Evolutionary conservation across 176 grass and related monocot genomes (phyloP).

Genomic region (Miscanthus lutarioriparius): DNA sequence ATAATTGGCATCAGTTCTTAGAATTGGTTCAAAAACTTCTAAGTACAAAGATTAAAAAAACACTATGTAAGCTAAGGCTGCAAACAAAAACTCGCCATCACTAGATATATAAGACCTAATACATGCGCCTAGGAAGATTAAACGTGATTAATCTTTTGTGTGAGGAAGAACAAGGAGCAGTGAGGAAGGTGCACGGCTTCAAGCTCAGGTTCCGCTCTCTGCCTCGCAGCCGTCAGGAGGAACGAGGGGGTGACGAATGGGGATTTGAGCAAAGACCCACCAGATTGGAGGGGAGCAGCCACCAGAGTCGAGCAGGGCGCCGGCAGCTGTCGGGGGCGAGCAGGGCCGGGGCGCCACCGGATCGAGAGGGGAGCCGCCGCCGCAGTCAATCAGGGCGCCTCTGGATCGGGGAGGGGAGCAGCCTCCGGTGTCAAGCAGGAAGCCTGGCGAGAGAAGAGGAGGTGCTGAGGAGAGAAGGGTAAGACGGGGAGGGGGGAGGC

Average conservation of each 20-base stretch:
- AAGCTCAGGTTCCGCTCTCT: not conserved
- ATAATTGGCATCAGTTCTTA: not conserved
- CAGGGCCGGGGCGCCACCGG: not conserved
- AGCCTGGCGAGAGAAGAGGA: not conserved
- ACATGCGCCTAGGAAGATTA: not conserved
- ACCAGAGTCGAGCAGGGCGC: not conserved
- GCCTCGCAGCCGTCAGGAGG: not conserved
- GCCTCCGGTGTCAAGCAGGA: not conserved
- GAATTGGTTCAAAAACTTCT: not conserved
- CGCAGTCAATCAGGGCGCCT: not conserved
- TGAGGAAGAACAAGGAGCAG: not conserved
- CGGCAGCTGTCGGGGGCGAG: not conserved
- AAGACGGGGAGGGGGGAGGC: not conserved
- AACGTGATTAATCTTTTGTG: not conserved
- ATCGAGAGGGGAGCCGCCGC: not conserved
- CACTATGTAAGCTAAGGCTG: not conserved
- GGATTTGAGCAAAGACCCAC: not conserved
- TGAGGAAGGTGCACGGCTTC: not conserved
- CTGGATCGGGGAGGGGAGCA: not conserved
- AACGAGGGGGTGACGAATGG: not conserved
- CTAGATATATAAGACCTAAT: no score
- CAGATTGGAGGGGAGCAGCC: not conserved
- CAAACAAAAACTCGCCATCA: no score
- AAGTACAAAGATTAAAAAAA: not conserved
- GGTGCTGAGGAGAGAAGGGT: not conserved